Evolutionary conservation across 257 asterid genomes (phyloP).

Genomic region (Knoxia roxburghii): DNA sequence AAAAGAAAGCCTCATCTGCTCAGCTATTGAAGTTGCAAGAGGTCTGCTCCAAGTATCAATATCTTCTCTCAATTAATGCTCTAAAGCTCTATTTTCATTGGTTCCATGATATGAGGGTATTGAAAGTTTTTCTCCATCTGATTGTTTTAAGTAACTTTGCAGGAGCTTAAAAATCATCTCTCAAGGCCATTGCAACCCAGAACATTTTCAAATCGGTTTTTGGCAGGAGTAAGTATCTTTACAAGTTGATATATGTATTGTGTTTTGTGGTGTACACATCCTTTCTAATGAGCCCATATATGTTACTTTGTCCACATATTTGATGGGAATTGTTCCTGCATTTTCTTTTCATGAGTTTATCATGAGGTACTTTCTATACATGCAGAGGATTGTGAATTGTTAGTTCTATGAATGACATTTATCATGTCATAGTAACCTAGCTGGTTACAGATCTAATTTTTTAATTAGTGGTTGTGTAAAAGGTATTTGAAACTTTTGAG

Average conservation of each 20-base stretch:
- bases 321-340: neutral
- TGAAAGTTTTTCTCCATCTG: neutral
- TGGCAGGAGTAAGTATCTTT: constrained; percentile 77
- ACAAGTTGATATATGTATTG: neutral
- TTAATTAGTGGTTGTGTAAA: neutral
- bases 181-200: constrained; percentile 79
- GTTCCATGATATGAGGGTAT: neutral
- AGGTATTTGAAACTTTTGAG: neutral
- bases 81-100: neutral
- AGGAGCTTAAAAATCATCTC: constrained; percentile 73
- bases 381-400: neutral
- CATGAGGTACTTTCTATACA: neutral
- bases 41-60: constrained; percentile 33
- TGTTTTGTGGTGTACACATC: neutral
- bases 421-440: neutral
- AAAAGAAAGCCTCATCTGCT: constrained; percentile 55
- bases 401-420: neutral
- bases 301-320: neutral
- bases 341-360: neutral
- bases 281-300: neutral
- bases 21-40: constrained; percentile 70
- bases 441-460: neutral
- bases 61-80: neutral
- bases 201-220: constrained; percentile 71
- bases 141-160: constrained; percentile 25